Base-by-base conservation (phyloP, 129 eudicot genomes). In the Ambrosia artemisiifolia region DNA sequence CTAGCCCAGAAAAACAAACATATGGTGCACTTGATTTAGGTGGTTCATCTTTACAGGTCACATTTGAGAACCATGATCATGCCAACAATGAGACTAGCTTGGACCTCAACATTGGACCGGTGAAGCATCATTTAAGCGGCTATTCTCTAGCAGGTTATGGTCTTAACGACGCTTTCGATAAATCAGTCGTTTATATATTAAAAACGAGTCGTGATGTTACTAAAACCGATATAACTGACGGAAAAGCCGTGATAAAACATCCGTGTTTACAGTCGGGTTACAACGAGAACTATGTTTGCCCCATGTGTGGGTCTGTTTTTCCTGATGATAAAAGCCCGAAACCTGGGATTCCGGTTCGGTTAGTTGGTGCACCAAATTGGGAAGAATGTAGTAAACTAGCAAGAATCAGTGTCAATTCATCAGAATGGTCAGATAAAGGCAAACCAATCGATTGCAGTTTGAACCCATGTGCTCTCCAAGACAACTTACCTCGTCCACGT, bases 21-120 rank as follows among this genome's bases (percentile, higher is more conserved):
- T 90, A 81, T 78, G 99, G 99, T 71, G 96, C 99, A 43, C 97
- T 95, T 57, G 99, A 95, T 60, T 79, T 95, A 63, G 99, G 99
- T 77, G 99, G 99, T 69, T 95, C 99, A 28, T 95, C 99, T 0
- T 72, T 95, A 63, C 99, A 95, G 67, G 96, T 95, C 63, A 95
- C 99, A 50, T 95, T 95, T 78, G 99, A 95, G 84, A 84, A 79
- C 35, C 65, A 86, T 19, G 83, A 81, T 34, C 74, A 70, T 48
- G 53, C 75, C 17, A 80, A 71, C 53, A 86, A 84, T 3, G 85
- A 87, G 65, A 83, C 94, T 32, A 86, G 90, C 80, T 80, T 95
- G 79, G 77, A 88, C 63, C 86, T 95, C 11, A 86, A 80, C 75
- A 88, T 95, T 18, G 99, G 99, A 59, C 81, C 93, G 19, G 97